Base-by-base conservation (phyloP, 495 filamentous ascomycete species). In the Clohesyomyces aquaticus region DNA sequence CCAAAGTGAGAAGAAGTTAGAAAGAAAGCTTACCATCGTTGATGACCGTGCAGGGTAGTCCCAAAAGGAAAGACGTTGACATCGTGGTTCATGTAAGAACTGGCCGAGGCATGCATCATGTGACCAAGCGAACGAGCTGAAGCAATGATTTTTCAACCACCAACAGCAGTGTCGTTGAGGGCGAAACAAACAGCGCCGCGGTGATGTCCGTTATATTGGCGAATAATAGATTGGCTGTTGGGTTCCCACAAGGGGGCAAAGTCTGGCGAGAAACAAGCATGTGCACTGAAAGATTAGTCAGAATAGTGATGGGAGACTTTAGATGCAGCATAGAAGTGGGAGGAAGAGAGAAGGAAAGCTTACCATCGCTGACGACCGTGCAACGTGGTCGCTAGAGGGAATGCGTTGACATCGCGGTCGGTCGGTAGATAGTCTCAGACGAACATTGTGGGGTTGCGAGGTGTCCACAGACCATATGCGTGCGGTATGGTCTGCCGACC, bases 171-270 rank as follows among this genome's bases (percentile, higher is more conserved):
- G 76, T 98, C 94, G 74, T 98, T 98, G 54, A 98, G 79, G 27
- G 94, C 94, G 52, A 98, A 95, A 76, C 94, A 98, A 1, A 98
- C 93, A 2, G 92, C 89, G 25, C 94, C 94, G 23, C 94, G 84
- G 74, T 98, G 94, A 76, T 98, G 94, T 22, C 94, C 94, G 75
- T 96, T 98, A 73, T 98, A 98, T 76, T 98, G 94, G 50, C 94
- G 83, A 71, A 98, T 98, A 62, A 98, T 91, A 55, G 85, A 85
- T 71, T 96, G 90, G 45, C 80, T 83, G 54, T 80, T 81, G 61
- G 98, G 77, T 79, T 98, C 94, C 94, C 94, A 98, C 56, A 98
- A 76, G n/a, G 95, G 82, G 0, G 94, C 94, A 74, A 96, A 98
- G 75, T 98, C n/a, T n/a, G n/a, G n/a, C n/a, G n/a, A n/a, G n/a